phyloP scores from a whole-genome alignment of 495 filamentous ascomycete species.

The Friedmanniomyces endolithicus region DNA sequence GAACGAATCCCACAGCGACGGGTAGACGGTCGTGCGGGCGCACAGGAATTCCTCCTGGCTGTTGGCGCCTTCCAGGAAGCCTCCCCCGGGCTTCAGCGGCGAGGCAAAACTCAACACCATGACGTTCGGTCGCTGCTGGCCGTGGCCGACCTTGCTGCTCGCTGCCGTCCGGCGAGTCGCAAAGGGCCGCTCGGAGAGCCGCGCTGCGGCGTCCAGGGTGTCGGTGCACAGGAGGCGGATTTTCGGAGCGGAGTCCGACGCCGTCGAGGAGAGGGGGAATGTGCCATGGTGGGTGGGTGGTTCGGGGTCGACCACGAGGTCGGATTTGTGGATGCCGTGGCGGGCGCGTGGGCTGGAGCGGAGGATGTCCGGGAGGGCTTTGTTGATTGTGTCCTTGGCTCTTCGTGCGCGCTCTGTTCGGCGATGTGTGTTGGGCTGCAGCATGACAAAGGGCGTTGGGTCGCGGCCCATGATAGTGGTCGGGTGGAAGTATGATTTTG shows the following conservation, averaged over 20 bases:
- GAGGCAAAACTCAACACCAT: slow-evolving; percentile 31
- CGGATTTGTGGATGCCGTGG: slow-evolving; percentile 36
- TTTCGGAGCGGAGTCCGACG: slow-evolving; percentile 2
- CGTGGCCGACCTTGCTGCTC: background rate
- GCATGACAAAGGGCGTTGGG: slow-evolving; percentile 1
- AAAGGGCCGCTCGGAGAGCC: slow-evolving; percentile 23
- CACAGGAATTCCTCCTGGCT: slow-evolving; percentile 33
- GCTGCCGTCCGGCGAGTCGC: slow-evolving; percentile 1
- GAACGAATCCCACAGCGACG: slow-evolving; percentile 27
- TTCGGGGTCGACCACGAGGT: slow-evolving; percentile 37
- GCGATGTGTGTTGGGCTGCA: slow-evolving; percentile 12
- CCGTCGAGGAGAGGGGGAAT: background rate
- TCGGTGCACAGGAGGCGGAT: slow-evolving; percentile 36
- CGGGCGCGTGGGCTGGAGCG: slow-evolving; percentile 37
- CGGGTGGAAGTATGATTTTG: background rate
- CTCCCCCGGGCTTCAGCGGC: slow-evolving; percentile 21
- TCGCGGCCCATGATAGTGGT: slow-evolving; percentile 10
- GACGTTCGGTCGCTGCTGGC: slow-evolving; percentile 18
- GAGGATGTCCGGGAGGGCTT: slow-evolving; percentile 39
- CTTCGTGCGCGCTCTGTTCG: slow-evolving; percentile 35
- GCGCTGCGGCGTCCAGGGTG: slow-evolving; percentile 35
- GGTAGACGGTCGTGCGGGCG: slow-evolving; percentile 27
- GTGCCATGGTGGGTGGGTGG: background rate
- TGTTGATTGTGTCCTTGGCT: slow-evolving; percentile 41
- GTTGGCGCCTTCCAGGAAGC: slow-evolving; percentile 26